Percentiles rank a stretch among this genome's conserved stretches.
Evolutionary conservation across 1,139 yeast species (phyloP).

Genomic region (Wickerhamiella infanticola): DNA sequence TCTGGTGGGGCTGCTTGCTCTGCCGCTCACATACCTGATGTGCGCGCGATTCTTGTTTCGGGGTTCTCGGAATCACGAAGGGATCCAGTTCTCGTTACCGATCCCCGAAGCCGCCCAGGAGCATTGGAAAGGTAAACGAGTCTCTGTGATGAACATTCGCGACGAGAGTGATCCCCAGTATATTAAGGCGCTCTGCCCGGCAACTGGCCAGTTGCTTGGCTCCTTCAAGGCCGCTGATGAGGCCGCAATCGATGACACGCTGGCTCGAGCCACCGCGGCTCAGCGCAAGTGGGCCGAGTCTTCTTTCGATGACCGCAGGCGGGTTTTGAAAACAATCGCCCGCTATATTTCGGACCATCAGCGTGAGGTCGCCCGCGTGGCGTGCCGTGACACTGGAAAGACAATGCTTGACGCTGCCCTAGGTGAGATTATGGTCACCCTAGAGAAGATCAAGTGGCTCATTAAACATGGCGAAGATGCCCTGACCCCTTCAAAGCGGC

Average conservation of each 20-base stretch:
- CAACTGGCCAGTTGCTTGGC: conserved; percentile 83
- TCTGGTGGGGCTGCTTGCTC: conserved; percentile 4
- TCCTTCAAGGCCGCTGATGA: conserved; percentile 45
- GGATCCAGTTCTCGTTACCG: conserved; percentile 27
- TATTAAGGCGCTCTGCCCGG: conserved; percentile 86
- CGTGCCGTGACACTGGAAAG: conserved; percentile 93
- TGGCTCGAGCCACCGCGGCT: conserved; percentile 42
- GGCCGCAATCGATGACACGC: conserved; percentile 53
- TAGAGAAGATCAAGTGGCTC: conserved; percentile 86
- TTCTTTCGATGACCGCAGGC: conserved; percentile 47
- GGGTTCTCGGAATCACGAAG: conserved; percentile 7
- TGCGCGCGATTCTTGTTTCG: conserved; percentile 2
- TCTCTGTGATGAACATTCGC: conserved; percentile 42
- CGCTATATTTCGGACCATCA: conserved; percentile 67
- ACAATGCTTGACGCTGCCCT: conserved; percentile 90
- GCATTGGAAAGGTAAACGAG: conserved; percentile 82
- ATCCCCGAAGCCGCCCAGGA: conserved; percentile 76
- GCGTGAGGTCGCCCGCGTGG: conserved; percentile 73
- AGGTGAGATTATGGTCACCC: conserved; percentile 84
- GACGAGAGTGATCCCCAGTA: conserved; percentile 42
- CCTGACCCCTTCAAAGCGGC: conserved; percentile 55
- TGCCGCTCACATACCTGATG: conserved; percentile 6
- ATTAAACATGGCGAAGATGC: conserved; percentile 65
- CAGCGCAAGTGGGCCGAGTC: conserved; percentile 45
- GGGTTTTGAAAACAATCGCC: conserved; percentile 53